Evolutionary conservation across 1,284 basidiomycete species (phyloP), one percentile per base, ranked within the genome.

Genomic region (Cryptococcus hybrid): DNA sequence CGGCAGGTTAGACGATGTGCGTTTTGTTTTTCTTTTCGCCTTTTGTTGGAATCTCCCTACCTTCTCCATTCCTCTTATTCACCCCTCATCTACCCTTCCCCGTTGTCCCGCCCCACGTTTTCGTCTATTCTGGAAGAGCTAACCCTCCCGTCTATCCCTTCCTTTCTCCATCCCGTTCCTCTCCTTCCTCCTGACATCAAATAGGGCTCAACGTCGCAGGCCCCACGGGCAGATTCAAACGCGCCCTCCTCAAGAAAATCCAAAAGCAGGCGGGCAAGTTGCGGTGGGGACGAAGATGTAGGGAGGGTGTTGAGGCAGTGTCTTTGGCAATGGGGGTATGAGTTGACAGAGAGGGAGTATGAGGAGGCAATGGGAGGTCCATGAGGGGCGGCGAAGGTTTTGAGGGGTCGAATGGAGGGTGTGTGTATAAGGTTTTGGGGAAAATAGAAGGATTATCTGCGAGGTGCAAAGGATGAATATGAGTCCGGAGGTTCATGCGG

Each of bases 131-230:
- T 30, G 4, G 30, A 30, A 3, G 30, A 30, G 30, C 30, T 30
- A 30, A 30, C 30, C 30, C 4, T 30, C 30, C 30, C 4, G 3
- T 3, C 30, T 30, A 30, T 30, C 30, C 18, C 35, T 40, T 39
- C 24, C 18, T 36, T n/a, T 11, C 30, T 35, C 24, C 47, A 51
- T 30, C 30, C 3, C n/a, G 42, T 24, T 7, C 35, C 15, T 1
- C 36, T 15, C 9, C 36, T 43, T 35, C 12, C 45, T 6, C 44
- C 39, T 15, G 37, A 48, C 46, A 7, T 42, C 18, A n/a, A 35
- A 30, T 51, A 78, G 77, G 80, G 79, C 65, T 79, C 37, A 79
- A 80, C 42, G 77, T 80, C 0, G 78, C 76, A 38, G 80, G 80
- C 18, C 78, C 79, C 1, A 71, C 70, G 1, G 80, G 79, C 0